Evolutionary conservation across 306 rosid species (phyloP).

Genomic region (Prunus armeniaca): DNA sequence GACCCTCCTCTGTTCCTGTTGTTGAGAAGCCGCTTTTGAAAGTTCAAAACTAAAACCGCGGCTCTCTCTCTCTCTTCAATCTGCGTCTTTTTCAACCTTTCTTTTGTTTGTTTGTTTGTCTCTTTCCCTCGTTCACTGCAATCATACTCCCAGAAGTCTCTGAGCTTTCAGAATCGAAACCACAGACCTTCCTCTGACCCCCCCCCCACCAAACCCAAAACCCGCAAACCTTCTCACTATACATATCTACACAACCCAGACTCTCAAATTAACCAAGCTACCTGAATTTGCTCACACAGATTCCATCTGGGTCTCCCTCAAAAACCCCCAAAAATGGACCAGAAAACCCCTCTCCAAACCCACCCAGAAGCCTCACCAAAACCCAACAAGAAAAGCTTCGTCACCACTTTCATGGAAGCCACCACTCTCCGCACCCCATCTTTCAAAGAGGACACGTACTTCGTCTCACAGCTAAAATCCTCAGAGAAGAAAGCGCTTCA

Average conservation of each 20-base stretch:
- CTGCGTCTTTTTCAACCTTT: neutral
- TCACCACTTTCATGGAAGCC: conserved; percentile 62
- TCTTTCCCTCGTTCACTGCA: conserved; percentile 3
- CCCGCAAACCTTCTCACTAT: neutral
- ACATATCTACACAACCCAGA: too few relatives aligned
- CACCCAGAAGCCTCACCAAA: conserved; percentile 56
- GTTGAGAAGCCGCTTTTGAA: conserved; percentile 9
- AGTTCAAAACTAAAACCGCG: conserved; percentile 17
- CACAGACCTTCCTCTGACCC: conserved; percentile 5
- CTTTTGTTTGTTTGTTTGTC: conserved; percentile 5
- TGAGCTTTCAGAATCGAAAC: conserved; percentile 12
- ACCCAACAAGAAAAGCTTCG: conserved; percentile 68
- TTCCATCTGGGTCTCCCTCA: conserved; percentile 46
- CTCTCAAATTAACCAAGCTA: neutral
- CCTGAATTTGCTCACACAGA: conserved; percentile 19
- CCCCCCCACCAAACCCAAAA: neutral
- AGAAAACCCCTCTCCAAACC: conserved; percentile 30
- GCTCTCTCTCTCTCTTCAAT: neutral
- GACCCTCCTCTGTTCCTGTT: neutral
- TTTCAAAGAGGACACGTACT: conserved; percentile 79
- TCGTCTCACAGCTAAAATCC: conserved; percentile 56
- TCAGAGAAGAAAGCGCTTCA: conserved; percentile 75
- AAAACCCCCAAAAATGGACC: conserved; percentile 12
- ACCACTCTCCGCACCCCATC: conserved; percentile 54
- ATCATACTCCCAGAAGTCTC: conserved; percentile 6